Conservation (phyloP, 345 rosid genomes). For the Carallia pectinifolia region DNA sequence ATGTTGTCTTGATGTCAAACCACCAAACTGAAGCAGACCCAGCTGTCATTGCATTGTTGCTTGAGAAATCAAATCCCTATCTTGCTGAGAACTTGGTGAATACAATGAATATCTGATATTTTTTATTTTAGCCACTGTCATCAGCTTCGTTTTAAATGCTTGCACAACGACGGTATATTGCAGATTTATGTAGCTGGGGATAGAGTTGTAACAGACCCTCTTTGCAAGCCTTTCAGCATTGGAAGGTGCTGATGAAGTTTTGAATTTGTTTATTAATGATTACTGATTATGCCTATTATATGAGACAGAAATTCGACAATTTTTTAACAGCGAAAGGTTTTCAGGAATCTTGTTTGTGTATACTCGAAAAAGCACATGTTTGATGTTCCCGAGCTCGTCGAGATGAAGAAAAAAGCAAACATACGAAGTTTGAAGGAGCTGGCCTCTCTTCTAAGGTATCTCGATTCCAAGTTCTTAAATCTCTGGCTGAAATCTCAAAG, state of each 20-base stretch:
- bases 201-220: conserved; percentile 94
- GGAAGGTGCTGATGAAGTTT: conserved; percentile 65
- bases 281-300: conserved; percentile 19
- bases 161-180: conserved; percentile 13
- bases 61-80: conserved; percentile 64
- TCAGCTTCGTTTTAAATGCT: too few relatives aligned
- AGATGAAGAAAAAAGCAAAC: conserved; percentile 86
- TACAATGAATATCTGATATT: background rate
- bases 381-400: conserved; percentile 86
- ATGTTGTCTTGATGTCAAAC: conserved; percentile 80
- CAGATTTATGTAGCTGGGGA: conserved; percentile 96
- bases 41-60: conserved; percentile 75
- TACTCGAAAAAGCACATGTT: conserved; percentile 92
- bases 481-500: background rate
- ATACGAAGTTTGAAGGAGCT: conserved; percentile 93
- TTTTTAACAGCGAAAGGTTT: conserved; percentile 14
- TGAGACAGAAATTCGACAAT: conserved; percentile 18
- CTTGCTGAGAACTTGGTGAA: conserved; percentile 76
- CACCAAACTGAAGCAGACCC: conserved; percentile 99
- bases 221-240: conserved; percentile 98
- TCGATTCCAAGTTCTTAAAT: background rate
- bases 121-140: background rate
- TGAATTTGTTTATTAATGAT: conserved; percentile 18
- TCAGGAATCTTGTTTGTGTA: conserved; percentile 92
- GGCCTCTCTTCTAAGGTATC: conserved; percentile 83